Evolutionary conservation across 208 protist species (phyloP).

Genomic region (Novymonas esmeraldas): DNA sequence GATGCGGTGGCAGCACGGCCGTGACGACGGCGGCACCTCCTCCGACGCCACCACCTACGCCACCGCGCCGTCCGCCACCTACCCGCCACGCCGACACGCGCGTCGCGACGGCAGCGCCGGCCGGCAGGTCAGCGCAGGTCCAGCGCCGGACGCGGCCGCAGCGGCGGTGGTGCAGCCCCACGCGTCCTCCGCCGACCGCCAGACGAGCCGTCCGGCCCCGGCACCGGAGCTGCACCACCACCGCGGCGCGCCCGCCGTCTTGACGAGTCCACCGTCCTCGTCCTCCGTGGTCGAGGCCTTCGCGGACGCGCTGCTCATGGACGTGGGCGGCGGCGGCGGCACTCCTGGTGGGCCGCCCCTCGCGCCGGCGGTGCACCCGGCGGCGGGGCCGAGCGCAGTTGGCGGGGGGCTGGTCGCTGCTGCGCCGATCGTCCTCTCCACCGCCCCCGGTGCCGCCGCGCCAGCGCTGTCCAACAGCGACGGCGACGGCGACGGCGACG

Average conservation of each 20-base stretch:
- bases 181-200: no score
- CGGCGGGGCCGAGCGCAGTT: no score
- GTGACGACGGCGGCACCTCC: background rate
- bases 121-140: background rate
- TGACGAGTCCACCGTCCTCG: background rate
- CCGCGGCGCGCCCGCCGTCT: no score
- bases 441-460: background rate
- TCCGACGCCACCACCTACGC: background rate
- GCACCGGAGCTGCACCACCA: background rate
- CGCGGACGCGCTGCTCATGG: slow-evolving; percentile 45
- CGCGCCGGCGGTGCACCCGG: no score
- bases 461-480: background rate
- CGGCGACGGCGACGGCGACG: background rate
- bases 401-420: background rate
- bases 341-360: background rate
- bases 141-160: background rate
- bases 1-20: slow-evolving; percentile 4
- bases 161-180: background rate
- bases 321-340: slow-evolving; percentile 5
- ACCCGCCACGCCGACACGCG: background rate
- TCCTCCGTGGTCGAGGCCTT: slow-evolving; percentile 49
- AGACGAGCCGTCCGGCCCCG: background rate
- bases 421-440: slow-evolving; percentile 21
- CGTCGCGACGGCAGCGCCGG: background rate
- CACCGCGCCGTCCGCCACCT: background rate